These are phyloP conservation scores for Dioszegia aurantiaca DNA, from an alignment of 768 basidiomycete species.

Conservation along the genomic window DNA sequence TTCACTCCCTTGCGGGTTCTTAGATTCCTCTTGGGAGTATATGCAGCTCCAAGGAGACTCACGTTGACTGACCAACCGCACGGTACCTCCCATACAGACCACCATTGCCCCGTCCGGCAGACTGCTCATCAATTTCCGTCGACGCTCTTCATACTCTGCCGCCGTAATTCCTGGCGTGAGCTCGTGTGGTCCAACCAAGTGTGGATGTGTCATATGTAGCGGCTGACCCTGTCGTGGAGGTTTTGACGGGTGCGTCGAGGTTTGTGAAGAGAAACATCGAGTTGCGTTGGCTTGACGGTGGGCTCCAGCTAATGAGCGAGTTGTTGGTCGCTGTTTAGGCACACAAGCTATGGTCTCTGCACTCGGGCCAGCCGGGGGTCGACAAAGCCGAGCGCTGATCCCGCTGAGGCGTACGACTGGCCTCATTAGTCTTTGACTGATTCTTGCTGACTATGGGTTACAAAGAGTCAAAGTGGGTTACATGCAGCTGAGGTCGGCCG, in stretches of 20 bases:
- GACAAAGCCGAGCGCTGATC: not conserved
- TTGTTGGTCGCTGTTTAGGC: not conserved
- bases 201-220: constrained; percentile 71
- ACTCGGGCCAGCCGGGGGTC: not conserved
- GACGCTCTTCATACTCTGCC: constrained; percentile 71
- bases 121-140: constrained; percentile 67
- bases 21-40: too few relatives aligned
- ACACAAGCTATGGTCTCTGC: not conserved
- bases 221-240: constrained; percentile 81
- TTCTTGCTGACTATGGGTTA: too few relatives aligned
- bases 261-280: not conserved
- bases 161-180: constrained; percentile 77
- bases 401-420: not conserved
- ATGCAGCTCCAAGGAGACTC: constrained; percentile 59
- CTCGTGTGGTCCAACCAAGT: constrained; percentile 68
- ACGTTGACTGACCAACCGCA: constrained; percentile 58
- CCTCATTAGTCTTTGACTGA: not conserved
- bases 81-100: constrained; percentile 70
- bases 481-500: too few relatives aligned
- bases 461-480: too few relatives aligned
- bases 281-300: too few relatives aligned
- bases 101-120: constrained; percentile 73
- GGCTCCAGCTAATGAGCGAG: not conserved
- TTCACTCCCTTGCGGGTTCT: too few relatives aligned
- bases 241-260: constrained; percentile 54